Evolutionary conservation across 768 basidiomycete genomes (phyloP).

Genomic region (Panaeolus papilionaceus): DNA sequence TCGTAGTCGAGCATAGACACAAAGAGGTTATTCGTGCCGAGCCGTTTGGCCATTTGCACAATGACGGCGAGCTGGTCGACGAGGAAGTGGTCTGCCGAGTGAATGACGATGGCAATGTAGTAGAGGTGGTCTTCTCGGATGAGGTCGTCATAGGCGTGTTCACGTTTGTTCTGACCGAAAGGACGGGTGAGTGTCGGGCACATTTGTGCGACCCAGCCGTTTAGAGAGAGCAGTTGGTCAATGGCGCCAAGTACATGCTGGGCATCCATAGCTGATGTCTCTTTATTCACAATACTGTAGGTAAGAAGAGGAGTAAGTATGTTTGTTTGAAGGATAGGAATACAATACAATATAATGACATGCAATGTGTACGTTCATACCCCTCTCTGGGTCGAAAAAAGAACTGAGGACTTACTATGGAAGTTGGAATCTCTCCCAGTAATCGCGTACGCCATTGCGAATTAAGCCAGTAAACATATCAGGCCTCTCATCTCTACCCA

Average conservation of each 20-base stretch:
- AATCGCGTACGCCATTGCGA: constrained; percentile 79
- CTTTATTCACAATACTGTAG: constrained; percentile 74
- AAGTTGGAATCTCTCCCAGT: constrained; percentile 91
- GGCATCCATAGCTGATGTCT: constrained; percentile 88
- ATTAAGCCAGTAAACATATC: constrained; percentile 84
- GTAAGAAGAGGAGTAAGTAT: background rate
- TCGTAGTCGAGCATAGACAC: constrained; percentile 99
- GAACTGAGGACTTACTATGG: constrained; percentile 73
- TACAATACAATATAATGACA: background rate
- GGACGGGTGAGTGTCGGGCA: constrained; percentile 95
- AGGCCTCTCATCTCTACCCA: constrained; percentile 84
- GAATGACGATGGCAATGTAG: constrained; percentile 93
- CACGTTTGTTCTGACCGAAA: constrained; percentile 88
- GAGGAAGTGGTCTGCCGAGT: constrained; percentile 98
- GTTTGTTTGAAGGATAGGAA: background rate
- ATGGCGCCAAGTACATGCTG: constrained; percentile 90
- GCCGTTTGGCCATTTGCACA: constrained; percentile 90
- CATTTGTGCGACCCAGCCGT: constrained; percentile 97
- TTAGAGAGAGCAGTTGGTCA: constrained; percentile 92
- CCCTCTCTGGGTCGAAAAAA: background rate
- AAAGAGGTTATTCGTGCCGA: constrained; percentile 90
- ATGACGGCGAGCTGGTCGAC: constrained; percentile 99
- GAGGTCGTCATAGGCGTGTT: constrained; percentile 90
- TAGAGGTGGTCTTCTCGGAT: constrained; percentile 84
- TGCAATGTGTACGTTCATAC: background rate